A percentile compares a stretch with the other conserved stretches of the same genome.
Evolutionary conservation across 345 rosid species (phyloP).

Genomic region (Rubroshorea leprosula): DNA sequence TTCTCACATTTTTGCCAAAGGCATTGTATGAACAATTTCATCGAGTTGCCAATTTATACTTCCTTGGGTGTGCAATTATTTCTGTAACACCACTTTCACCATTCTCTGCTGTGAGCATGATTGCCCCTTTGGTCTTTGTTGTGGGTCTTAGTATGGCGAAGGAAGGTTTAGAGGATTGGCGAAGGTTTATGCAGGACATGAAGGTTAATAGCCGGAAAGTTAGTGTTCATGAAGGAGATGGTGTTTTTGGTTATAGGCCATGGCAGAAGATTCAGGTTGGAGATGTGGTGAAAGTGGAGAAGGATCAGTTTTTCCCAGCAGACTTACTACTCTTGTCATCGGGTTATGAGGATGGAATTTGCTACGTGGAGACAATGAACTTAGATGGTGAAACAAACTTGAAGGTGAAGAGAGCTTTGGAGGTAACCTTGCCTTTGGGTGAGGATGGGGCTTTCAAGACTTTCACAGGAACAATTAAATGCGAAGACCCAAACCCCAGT

Average conservation of each 20-base stretch:
- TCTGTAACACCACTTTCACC: conserved; percentile 79
- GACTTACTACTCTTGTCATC: conserved; percentile 86
- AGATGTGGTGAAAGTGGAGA: conserved; percentile 79
- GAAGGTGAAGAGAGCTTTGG: conserved; percentile 80
- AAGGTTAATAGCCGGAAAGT: conserved; percentile 72
- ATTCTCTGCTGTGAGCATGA: conserved; percentile 82
- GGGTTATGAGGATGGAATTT: conserved; percentile 89
- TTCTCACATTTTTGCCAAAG: conserved; percentile 72
- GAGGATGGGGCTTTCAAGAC: conserved; percentile 60
- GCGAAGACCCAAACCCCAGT: conserved; percentile 94
- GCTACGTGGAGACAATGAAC: conserved; percentile 99
- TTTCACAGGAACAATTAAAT: conserved; percentile 55
- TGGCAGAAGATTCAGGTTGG: conserved; percentile 85
- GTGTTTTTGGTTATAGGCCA: conserved; percentile 46
- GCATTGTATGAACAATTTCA: conserved; percentile 89
- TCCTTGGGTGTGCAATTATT: conserved; percentile 72
- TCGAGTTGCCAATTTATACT: conserved; percentile 91
- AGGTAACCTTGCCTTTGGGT: conserved; percentile 55
- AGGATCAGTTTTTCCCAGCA: conserved; percentile 91
- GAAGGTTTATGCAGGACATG: conserved; percentile 84
- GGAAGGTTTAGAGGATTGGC: conserved; percentile 97
- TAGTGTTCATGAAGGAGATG: conserved; percentile 47
- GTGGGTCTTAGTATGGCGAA: conserved; percentile 92
- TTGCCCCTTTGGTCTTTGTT: conserved; percentile 81
- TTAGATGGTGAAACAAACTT: conserved; percentile 96